Conservation (phyloP, 1,284 basidiomycete genomes). For the Malassezia obtusa region DNA sequence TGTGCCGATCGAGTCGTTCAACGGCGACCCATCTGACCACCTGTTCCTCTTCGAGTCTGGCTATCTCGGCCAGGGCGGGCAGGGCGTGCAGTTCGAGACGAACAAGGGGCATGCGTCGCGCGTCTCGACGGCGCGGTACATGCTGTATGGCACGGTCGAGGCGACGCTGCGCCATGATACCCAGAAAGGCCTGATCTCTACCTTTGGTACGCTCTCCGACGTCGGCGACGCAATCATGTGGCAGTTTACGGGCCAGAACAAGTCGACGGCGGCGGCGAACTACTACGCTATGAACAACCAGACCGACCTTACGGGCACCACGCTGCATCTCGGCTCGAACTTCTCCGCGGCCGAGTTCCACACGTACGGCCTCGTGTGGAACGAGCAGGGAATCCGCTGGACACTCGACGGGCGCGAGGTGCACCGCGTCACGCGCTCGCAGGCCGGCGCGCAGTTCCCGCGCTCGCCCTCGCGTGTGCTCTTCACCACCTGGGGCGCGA, state of each 20-base stretch:
- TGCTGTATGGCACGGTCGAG: slow-evolving; percentile 35
- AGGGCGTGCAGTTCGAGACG: slow-evolving; percentile 37
- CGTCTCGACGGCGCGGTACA: slow-evolving; percentile 36
- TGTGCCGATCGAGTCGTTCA: slow-evolving; percentile 35
- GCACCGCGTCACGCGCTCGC: slow-evolving; percentile 20
- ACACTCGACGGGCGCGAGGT: slow-evolving; percentile 29
- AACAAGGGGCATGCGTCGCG: slow-evolving; percentile 26
- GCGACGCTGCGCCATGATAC: slow-evolving; percentile 32
- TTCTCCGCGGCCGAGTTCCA: slow-evolving; percentile 28
- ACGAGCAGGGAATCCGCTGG: slow-evolving; percentile 29
- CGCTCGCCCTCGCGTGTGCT: slow-evolving; percentile 33
- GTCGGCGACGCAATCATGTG: slow-evolving; percentile 36
- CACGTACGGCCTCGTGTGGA: slow-evolving; percentile 37
- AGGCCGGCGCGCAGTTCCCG: slow-evolving; percentile 25
- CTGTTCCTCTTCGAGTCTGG: slow-evolving; percentile 39
- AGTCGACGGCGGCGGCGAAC: slow-evolving; percentile 22
- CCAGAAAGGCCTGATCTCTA: slow-evolving; percentile 28
- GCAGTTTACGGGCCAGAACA: slow-evolving; percentile 27
- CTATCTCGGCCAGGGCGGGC: slow-evolving; percentile 27
- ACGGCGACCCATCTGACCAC: slow-evolving; percentile 23
- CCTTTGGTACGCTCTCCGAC: slow-evolving; percentile 33
- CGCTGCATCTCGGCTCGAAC: not conserved
- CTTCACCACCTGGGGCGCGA: slow-evolving; percentile 32
- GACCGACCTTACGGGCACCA: slow-evolving; percentile 7
- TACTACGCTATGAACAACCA: slow-evolving; percentile 23